Base-by-base conservation (phyloP, 2,329 filamentous ascomycete species). In the Fusarium sulawesiense region DNA sequence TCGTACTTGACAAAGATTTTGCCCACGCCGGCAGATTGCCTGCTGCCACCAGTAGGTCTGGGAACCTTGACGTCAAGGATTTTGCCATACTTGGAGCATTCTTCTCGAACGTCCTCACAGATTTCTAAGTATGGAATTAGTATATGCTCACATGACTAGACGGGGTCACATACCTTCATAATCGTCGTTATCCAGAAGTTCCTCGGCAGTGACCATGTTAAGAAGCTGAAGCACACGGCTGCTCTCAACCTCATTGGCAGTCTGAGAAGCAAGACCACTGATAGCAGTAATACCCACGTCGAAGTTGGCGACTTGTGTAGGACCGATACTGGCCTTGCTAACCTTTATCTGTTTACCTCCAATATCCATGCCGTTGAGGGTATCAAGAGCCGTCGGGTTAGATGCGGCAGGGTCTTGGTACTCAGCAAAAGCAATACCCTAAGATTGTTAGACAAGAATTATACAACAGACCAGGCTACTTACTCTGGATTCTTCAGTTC, bases 1-100 rank as follows among this genome's bases (percentile, higher is more conserved):
- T 96, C 93, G 77, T 93, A 99, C 80, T 98, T 98, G 83, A 99
- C 91, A 78, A 91, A 99, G 73, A 99, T 98, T 86, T 98, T 99
- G 78, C 96, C 96, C 23, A 99, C 94, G 48, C 96, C 96, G 30
- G 93, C 88, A 23, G 91, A 93, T 78, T 96, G 92, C 74, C 94
- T 89, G 79, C 90, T 93, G 50, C 93, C 93, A 73, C 93, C 92
- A 23, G 88, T 89, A 3, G 96, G 95, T 64, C 96, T 89, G 7
- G 96, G 96, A 62, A 99, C 91, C 84, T 99, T 99, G 80, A 98
- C 84, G n/a, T 94, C 92, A 44, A 94, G 71, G 29, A 99, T 88
- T 53, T 86, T 87, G 66, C 97, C 96, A 77, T 92, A 99, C 80
- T 99, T 99, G 76, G 87, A 83, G 82, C 96, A 98, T 78, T 99